Evolutionary conservation across 208 protist species (phyloP).

Genomic region (Leishmania aethiopica): DNA sequence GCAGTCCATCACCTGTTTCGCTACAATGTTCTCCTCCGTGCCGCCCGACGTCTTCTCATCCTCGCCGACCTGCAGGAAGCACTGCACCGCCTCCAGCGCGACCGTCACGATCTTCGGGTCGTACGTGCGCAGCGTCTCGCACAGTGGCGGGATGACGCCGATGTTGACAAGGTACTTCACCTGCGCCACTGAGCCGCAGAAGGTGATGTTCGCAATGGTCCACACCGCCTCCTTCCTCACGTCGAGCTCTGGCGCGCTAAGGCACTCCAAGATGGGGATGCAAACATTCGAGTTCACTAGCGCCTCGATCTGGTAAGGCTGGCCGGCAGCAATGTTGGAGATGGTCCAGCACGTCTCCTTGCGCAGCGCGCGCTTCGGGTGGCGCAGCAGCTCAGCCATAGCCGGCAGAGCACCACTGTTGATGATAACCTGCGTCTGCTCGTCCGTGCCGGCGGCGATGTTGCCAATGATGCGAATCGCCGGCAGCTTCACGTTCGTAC

Average conservation of each 20-base stretch:
- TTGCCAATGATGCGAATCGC: slow-evolving; percentile 98
- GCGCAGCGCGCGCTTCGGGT: slow-evolving; percentile 88
- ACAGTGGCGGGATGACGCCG: slow-evolving; percentile 92
- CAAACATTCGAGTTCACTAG: slow-evolving; percentile 93
- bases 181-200: slow-evolving; percentile 92
- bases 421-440: slow-evolving; percentile 96
- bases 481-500: slow-evolving; percentile 89
- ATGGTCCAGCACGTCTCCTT: slow-evolving; percentile 99
- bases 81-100: slow-evolving; percentile 96
- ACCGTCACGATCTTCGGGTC: slow-evolving; percentile 95
- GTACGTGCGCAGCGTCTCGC: slow-evolving; percentile 88
- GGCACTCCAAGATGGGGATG: slow-evolving; percentile 90
- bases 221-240: slow-evolving; percentile 98
- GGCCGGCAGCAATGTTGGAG: slow-evolving; percentile 99
- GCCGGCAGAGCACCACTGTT: slow-evolving; percentile 86
- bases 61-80: slow-evolving; percentile 91
- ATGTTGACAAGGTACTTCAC: slow-evolving; percentile 91
- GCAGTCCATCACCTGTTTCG: slow-evolving; percentile 89
- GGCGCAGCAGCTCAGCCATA: slow-evolving; percentile 83
- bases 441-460: slow-evolving; percentile 98
- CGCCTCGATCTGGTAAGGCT: slow-evolving; percentile 93
- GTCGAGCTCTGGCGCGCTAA: slow-evolving; percentile 91
- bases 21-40: slow-evolving; percentile 64
- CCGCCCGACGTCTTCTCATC: slow-evolving; percentile 46
- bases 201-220: slow-evolving; percentile 96